Evolutionary conservation across 345 rosid species (phyloP), one percentile per base, ranked within the genome.

Genomic region (Salix viminalis): DNA sequence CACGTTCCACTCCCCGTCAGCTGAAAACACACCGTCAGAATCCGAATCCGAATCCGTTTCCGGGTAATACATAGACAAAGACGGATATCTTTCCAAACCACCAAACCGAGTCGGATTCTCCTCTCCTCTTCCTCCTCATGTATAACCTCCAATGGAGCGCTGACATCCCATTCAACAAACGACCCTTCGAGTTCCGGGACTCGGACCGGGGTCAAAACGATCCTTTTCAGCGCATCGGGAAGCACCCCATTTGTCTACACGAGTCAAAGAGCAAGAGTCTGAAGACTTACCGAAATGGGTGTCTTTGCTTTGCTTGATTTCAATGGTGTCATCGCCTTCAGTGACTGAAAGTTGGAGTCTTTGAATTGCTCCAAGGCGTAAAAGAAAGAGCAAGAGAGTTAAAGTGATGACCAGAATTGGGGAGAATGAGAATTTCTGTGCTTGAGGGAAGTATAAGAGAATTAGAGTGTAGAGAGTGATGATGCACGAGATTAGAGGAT

Each of bases 91-190:
- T 75, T 79, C 88, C 11, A 46, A 1, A 79, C 70, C 60, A 62
- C 61, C 1, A 2, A 68, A 62, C 74, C 71, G 80, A 80, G 54
- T 73, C 72, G 82, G 76, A 7, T 76, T 79, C 13, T 26, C 79
- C 0, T 84, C 87, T 0, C 91, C 34, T 85, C 92, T 4, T 82
- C 94, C 2, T 74, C 88, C 84, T 94, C 97, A 73, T 94, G 87
- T 64, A 95, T 95, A 56, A 93, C 92, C 26, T 90, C 93, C 69
- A 95, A 69, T 23, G 99, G 97, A 2, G 97, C 97, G 74, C 88
- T 85, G 50, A 93, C 85, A 79, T 95, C 69, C 99, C 97, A 95
- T 14, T 84, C 89, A 41, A 90, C 87, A 69, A 93, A 95, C 12
- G 70, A 80, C 11, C 39, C 41, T 36, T 81, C 84, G 28, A 84